Evolutionary conservation across 495 filamentous ascomycete species (phyloP).

Genomic region (Tetracladium setigerum): DNA sequence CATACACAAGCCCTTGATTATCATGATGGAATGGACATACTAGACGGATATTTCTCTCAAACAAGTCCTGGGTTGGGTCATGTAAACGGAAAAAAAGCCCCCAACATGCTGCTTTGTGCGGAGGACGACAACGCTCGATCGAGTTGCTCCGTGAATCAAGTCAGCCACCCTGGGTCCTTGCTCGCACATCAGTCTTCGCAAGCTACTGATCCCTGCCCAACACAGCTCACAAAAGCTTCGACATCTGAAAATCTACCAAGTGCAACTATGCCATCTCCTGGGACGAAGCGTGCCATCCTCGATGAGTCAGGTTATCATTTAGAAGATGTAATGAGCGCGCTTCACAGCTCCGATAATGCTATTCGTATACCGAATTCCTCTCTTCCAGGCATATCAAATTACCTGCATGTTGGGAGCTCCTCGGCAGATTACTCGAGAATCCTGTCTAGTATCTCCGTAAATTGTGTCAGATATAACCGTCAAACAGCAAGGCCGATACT

Average conservation of each 20-base stretch:
- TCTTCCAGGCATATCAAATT: not conserved
- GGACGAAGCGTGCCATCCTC: slow-evolving; percentile 9
- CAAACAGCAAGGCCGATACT: slow-evolving; percentile 9
- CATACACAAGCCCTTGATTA: not conserved
- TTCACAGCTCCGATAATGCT: not conserved
- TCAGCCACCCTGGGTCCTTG: too few species aligned
- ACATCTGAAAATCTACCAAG: too few species aligned
- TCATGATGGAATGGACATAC: not conserved
- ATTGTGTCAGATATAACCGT: not conserved
- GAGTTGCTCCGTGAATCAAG: too few species aligned
- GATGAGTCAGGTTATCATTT: slow-evolving; percentile 7
- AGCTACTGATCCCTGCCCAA: too few species aligned
- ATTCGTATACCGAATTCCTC: not conserved
- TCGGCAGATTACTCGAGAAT: slow-evolving; percentile 1
- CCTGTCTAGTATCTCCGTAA: not conserved
- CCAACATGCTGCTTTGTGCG: too few species aligned
- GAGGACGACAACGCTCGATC: too few species aligned
- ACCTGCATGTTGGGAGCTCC: not conserved
- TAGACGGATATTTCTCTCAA: not conserved
- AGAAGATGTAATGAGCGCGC: slow-evolving; percentile 8
- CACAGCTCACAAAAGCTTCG: too few species aligned
- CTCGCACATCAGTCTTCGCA: too few species aligned
- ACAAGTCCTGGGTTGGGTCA: too few species aligned
- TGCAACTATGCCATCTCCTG: too few species aligned
- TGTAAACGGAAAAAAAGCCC: too few species aligned